Evolutionary conservation across 441 rosid species (phyloP), one percentile per base, ranked within the genome.

Genomic region (Gossypium gossypioides): DNA sequence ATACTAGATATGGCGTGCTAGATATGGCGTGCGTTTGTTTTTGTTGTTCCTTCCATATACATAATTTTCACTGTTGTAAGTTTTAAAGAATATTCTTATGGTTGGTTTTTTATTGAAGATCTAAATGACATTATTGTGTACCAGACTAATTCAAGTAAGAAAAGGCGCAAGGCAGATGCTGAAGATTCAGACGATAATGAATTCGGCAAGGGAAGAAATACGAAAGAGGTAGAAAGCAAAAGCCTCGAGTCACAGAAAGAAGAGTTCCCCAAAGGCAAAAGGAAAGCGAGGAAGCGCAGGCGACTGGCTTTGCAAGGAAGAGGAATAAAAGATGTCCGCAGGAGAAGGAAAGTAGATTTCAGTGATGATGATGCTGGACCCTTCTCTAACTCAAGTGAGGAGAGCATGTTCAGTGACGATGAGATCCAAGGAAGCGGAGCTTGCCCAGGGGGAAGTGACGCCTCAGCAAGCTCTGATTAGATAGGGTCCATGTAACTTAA

Each of bases 111-210:
- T 24, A 42, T 67, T 48, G 19, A 74, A 57, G 67, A 46, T 72
- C n/a, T 37, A 61, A 29, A 74, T 55, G 61, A 32, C 48, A 40
- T 78, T 57, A 50, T 18, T 79, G 16, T 77, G 48, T 76, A 56
- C 54, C 91, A 93, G 97, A 93, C 97, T 75, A 96, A 80, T 78
- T 81, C 96, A 21, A 88, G 91, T 73, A 90, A 85, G 84, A 95
- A 88, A 83, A 85, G 86, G 76, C 94, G 97, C 76, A 95, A 86
- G 85, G 65, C 77, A 40, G 99, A 91, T 82, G 78, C 83, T 22
- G 98, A 91, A 63, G 94, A 86, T 46, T 89, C 88, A 16, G 97
- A 87, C 67, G 93, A 85, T 65, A 87, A 83, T 13, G 96, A 84
- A 64, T 81, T 64, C 68, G 79, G 83, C 59, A 81, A 84, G 74